phyloP scores from a whole-genome alignment of 1,284 basidiomycete genomes.

The Cryptococcus amylolentus region DNA sequence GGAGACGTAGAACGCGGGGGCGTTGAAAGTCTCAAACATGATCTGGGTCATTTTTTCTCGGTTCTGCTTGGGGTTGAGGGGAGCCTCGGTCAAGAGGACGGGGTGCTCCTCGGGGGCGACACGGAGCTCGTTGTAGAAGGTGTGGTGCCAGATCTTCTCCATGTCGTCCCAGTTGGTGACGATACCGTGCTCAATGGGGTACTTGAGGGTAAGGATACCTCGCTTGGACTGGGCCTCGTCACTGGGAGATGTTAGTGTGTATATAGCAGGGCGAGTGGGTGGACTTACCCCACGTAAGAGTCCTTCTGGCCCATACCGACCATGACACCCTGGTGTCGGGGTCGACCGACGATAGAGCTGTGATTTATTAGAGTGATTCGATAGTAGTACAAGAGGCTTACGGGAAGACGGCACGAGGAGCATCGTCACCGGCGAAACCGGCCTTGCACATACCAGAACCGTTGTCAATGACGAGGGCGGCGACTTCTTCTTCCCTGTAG shows the following conservation, averaged over 20 bases:
- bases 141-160: constrained; percentile 94
- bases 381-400: constrained; percentile 39
- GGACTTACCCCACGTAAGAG: constrained; percentile 72
- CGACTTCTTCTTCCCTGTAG: constrained; percentile 48
- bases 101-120: constrained; percentile 80
- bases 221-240: constrained; percentile 94
- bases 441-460: constrained; percentile 91
- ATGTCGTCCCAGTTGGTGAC: constrained; percentile 97
- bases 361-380: neutral
- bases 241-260: constrained; percentile 47
- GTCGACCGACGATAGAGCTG: constrained; percentile 85
- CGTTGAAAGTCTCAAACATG: constrained; percentile 97
- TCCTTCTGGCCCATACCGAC: constrained; percentile 84
- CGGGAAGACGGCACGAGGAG: constrained; percentile 71
- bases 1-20: constrained; percentile 86
- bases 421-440: constrained; percentile 76
- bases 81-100: constrained; percentile 88
- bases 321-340: constrained; percentile 90
- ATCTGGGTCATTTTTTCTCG: constrained; percentile 96
- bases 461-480: constrained; percentile 65
- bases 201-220: constrained; percentile 89
- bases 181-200: constrained; percentile 69
- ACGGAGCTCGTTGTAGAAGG: constrained; percentile 83
- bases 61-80: constrained; percentile 91
- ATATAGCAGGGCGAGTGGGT: neutral